phyloP scores from a whole-genome alignment of 192 early-diverging fungal genomes.

The Mortierella antarctica region DNA sequence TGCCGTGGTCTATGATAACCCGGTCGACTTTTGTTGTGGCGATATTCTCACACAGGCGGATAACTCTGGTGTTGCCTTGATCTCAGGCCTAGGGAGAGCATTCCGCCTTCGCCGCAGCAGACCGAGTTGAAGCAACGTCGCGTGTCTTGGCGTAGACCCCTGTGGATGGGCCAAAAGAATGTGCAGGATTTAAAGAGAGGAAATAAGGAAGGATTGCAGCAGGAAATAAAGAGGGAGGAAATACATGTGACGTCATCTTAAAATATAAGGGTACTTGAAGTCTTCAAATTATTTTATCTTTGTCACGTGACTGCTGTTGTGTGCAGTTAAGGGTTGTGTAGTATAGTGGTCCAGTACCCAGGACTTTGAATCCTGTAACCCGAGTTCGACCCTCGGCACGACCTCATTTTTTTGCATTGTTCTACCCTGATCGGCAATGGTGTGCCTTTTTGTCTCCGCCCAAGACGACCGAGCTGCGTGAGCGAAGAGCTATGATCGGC shows the following conservation, averaged over 20 bases:
- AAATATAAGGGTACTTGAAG: no score
- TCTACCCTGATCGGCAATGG: background rate
- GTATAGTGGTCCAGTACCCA: constrained; percentile 51
- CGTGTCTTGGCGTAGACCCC: constrained; percentile 42
- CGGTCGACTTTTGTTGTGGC: constrained; percentile 14
- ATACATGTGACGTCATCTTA: no score
- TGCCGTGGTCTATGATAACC: constrained; percentile 25
- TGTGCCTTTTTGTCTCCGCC: background rate
- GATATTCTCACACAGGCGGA: constrained; percentile 6
- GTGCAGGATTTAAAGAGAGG: no score
- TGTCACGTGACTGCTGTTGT: no score
- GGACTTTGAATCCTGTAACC: constrained; percentile 51
- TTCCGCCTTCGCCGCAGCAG: constrained; percentile 3
- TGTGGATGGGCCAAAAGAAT: no score
- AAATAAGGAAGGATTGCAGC: background rate
- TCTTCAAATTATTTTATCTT: background rate
- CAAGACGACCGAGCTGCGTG: no score
- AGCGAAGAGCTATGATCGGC: no score
- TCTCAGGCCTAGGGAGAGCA: constrained; percentile 3
- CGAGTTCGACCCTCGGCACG: constrained; percentile 52
- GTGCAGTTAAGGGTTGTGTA: constrained; percentile 22
- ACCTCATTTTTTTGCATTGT: constrained; percentile 21
- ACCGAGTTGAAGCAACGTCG: constrained; percentile 33
- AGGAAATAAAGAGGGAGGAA: no score
- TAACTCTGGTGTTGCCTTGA: constrained; percentile 16